phyloP scores from a whole-genome alignment of 2,329 filamentous ascomycete genomes.

The Hymenoscyphus fraxineus region DNA sequence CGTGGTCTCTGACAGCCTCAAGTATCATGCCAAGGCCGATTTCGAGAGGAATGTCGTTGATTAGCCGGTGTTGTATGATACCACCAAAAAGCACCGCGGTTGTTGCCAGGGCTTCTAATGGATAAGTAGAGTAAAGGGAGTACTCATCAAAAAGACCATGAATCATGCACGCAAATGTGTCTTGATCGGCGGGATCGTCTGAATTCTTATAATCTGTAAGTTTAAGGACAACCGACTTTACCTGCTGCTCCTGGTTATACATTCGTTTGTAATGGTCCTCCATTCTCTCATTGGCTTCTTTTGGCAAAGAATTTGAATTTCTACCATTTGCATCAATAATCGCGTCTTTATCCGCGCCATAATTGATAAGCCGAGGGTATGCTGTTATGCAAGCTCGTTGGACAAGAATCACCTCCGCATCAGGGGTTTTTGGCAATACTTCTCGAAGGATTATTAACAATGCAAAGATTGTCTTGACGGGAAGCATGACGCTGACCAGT shows the following conservation, averaged over 20 bases:
- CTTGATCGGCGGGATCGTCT: conserved; percentile 77
- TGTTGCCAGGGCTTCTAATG: conserved; percentile 89
- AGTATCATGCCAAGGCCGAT: conserved; percentile 96
- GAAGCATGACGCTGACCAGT: conserved; percentile 68
- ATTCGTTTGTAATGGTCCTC: conserved; percentile 97
- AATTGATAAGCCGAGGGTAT: conserved; percentile 94
- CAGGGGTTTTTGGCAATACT: conserved; percentile 54
- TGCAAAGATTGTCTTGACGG: conserved; percentile 79
- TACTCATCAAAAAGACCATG: conserved; percentile 97
- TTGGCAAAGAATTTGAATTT: conserved; percentile 75
- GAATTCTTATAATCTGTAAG: conserved; percentile 87
- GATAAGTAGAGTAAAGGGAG: conserved; percentile 90
- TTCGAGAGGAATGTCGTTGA: conserved; percentile 85
- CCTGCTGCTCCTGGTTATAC: conserved; percentile 87
- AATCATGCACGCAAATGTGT: conserved; percentile 97
- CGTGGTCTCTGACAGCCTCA: conserved; percentile 85
- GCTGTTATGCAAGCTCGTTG: conserved; percentile 87
- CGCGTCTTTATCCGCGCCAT: conserved; percentile 86
- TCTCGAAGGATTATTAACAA: conserved; percentile 77
- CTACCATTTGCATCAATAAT: conserved; percentile 83
- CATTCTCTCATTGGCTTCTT: conserved; percentile 83
- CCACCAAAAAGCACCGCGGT: conserved; percentile 96
- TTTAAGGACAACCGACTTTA: conserved; percentile 79
- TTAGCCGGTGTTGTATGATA: conserved; percentile 89
- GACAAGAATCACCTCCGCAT: conserved; percentile 70